phyloP scores from a whole-genome alignment of 23 red algal genomes.

The Chondrus crispus region DNA sequence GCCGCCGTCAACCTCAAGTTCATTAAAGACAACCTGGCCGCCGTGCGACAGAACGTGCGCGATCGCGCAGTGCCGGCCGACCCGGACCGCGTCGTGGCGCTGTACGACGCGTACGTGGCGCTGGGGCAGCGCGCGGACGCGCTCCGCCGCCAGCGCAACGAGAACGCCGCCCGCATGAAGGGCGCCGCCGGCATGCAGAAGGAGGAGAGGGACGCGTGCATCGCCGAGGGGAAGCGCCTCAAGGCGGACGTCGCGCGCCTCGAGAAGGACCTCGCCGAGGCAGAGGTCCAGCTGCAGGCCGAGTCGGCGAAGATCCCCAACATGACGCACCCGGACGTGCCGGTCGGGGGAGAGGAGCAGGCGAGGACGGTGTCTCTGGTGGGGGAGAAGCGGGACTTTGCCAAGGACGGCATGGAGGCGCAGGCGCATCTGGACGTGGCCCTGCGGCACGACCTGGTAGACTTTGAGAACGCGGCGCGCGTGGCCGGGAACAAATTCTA shows the following conservation, averaged over 20 bases:
- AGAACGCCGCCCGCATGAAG: slow-evolving; percentile 85
- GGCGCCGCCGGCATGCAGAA: slow-evolving; percentile 13
- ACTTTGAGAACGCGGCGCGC: slow-evolving; percentile 93
- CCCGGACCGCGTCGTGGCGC: slow-evolving; percentile 48
- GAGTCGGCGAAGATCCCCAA: slow-evolving; percentile 85
- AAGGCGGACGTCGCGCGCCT: slow-evolving; percentile 51
- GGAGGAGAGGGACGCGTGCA: slow-evolving; percentile 60
- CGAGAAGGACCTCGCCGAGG: slow-evolving; percentile 50
- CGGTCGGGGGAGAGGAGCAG: slow-evolving; percentile 71
- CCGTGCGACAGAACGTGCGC: slow-evolving; percentile 65
- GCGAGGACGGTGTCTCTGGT: slow-evolving; percentile 45
- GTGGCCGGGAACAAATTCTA: slow-evolving; percentile 95
- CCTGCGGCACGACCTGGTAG: slow-evolving; percentile 59
- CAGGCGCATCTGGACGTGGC: slow-evolving; percentile 70
- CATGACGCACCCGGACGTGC: slow-evolving; percentile 87
- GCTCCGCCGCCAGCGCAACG: slow-evolving; percentile 73
- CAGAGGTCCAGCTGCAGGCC: slow-evolving; percentile 49
- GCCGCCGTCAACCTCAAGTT: slow-evolving; percentile 61
- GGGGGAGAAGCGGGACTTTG: slow-evolving; percentile 58
- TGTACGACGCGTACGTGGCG: slow-evolving; percentile 74
- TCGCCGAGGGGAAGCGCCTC: slow-evolving; percentile 81
- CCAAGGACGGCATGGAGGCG: slow-evolving; percentile 29
- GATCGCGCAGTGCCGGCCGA: slow-evolving; percentile 69
- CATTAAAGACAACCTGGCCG: slow-evolving; percentile 53
- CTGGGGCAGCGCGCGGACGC: slow-evolving; percentile 24